Conservation (phyloP, 2,329 filamentous ascomycete species). For the Alternaria sp. region DNA sequence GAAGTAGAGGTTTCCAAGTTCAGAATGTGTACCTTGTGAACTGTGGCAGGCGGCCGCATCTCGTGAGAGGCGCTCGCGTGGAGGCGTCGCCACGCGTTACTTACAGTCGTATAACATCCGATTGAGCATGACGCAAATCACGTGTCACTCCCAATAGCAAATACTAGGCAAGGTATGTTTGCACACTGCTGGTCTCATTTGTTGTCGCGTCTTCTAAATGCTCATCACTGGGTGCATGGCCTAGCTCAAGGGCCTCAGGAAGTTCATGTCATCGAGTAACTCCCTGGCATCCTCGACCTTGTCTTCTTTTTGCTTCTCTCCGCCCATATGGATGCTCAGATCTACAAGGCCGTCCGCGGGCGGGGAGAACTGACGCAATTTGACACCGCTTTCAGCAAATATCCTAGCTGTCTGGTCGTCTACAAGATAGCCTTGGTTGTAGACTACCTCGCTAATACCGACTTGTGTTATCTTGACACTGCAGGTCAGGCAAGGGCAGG, state of each 20-base stretch:
- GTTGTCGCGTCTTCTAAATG: neutral
- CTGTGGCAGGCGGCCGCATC: neutral
- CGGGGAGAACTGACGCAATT: conserved; percentile 85
- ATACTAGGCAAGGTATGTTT: too few species aligned
- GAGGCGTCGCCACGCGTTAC: neutral
- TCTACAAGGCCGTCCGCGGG: conserved; percentile 44
- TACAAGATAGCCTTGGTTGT: conserved; percentile 93
- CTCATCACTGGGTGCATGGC: neutral
- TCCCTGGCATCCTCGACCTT: conserved; percentile 31
- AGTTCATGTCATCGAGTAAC: conserved; percentile 33
- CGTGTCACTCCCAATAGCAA: too few species aligned
- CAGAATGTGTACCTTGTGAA: neutral
- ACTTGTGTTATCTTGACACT: conserved; percentile 99
- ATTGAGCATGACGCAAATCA: too few species aligned
- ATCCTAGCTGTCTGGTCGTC: conserved; percentile 81
- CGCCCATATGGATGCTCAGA: conserved; percentile 26
- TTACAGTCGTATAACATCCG: too few species aligned
- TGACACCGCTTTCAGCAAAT: conserved; percentile 83
- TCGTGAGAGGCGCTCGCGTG: too few species aligned
- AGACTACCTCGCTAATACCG: conserved; percentile 94
- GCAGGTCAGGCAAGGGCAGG: conserved; percentile 95
- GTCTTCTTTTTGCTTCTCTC: neutral
- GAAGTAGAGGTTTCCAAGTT: neutral
- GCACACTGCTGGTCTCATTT: neutral
- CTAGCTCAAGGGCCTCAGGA: conserved; percentile 28